Base-by-base conservation (phyloP, 2,329 filamentous ascomycete species). In the Akanthomyces dipterigenus region DNA sequence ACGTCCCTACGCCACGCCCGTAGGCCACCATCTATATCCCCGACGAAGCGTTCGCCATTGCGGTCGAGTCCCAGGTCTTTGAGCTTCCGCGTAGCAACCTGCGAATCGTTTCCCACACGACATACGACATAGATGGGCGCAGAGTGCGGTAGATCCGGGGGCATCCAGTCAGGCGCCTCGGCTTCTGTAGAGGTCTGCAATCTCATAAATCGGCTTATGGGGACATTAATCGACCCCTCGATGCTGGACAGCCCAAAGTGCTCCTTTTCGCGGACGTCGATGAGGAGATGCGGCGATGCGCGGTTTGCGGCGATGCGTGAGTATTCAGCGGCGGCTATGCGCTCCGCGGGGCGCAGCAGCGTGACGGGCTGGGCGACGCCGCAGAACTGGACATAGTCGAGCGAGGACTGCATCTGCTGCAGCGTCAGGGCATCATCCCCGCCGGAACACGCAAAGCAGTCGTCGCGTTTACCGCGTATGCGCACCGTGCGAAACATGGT, bases 301-400 rank as follows among this genome's bases (percentile, higher is more conserved):
- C 34, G 36, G n/a, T 63, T 64, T 9, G 55, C 54, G 59, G 45
- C 51, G 6, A 71, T 55, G 7, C 66, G 61, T 20, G 79, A 76
- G 67, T 91, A 93, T 5, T 88, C 81, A 0, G 74, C 68, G 0
- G 86, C 86, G 0, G 85, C 83, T 38, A 96, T 80, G 9, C 92
- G 83, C 66, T 95, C 88, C 0, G 86, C 79, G 0, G 84, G 75
- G 6, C 68, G 70, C 1, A 96, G 78, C 3, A 88, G 64, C 11
- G 78, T 75, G 20, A 88, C 76, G 0, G 85, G 81, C 55, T 71
- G 65, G 1, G 76, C 72, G 1, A 85, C 80, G 5, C 93, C 92
- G 70, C 93, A 98, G 70, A 98, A 97, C 57, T 88, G 85, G 0
- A 89, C 82, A 70, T 98, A 98, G 70, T 97, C 91, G 51, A 93